phyloP scores from a whole-genome alignment of 148 eudicot species.

The Gaultheria prostrata region DNA sequence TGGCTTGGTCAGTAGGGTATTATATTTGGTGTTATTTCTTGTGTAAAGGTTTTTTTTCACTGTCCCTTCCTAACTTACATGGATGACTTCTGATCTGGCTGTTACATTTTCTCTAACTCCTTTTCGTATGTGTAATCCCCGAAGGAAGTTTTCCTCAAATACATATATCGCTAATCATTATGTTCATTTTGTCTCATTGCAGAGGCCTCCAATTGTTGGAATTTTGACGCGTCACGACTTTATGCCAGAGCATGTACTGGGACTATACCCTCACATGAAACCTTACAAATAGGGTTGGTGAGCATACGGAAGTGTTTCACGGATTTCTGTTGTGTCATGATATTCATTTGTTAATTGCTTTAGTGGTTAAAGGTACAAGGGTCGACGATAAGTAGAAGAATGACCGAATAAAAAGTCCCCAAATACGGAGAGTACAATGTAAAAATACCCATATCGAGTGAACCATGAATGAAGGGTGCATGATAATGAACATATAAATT shows the following conservation, averaged over 20 bases:
- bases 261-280: slow-evolving; percentile 48
- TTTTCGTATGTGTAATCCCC: neutral
- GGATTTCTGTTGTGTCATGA: neutral
- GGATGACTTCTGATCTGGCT: neutral
- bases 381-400: neutral
- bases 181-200: slow-evolving; percentile 19
- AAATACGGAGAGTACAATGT: neutral
- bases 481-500: no score
- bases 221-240: slow-evolving; percentile 73
- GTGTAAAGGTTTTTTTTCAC: neutral
- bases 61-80: neutral
- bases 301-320: neutral
- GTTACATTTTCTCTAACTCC: neutral
- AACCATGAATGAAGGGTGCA: no score
- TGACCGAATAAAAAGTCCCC: neutral
- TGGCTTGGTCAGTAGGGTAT: neutral
- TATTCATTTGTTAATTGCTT: neutral
- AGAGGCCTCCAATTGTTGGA: slow-evolving; percentile 66
- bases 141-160: neutral
- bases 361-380: neutral
- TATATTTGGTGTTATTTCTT: neutral
- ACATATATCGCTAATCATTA: neutral
- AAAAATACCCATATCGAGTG: neutral
- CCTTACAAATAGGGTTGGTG: slow-evolving; percentile 30
- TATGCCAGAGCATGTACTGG: slow-evolving; percentile 61